Evolutionary conservation across 148 eudicot genomes (phyloP), one percentile per base, ranked within the genome.

Genomic region (Camellia lanceoleosa): DNA sequence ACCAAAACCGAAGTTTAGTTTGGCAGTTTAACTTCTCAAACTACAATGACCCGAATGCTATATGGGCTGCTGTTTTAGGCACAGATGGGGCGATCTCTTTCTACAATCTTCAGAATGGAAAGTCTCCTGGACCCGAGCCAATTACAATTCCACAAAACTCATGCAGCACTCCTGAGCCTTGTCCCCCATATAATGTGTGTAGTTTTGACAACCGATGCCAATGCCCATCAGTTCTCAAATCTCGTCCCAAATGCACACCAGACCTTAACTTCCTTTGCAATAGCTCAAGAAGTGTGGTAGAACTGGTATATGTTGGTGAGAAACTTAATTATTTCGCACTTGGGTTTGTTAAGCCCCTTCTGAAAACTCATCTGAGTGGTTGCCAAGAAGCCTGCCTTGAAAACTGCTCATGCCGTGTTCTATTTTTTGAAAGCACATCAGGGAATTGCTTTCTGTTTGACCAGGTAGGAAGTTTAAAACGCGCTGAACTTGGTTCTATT

Each of bases 191-290:
- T 19, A 55, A 42, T 4, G 80, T 78, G 38, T 78, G 80, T 54
- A 78, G 80, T 68, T 68, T 67, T 7, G 80, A 78, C 46, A 68
- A 56, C 10, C 74, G 65, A 2, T 78, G 80, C 80, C 80, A 78
- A 42, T 78, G 80, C 74, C 73, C 80, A 4, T 56, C 65, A 3
- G 65, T 11, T 78, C 80, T 78, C 18, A 41, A 20, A 42, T 67
- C 64, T 56, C 1, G 16, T n/a, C 65, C 73, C 41, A 54, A 55
- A 23, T 78, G 80, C 61, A 30, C 47, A 42, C 73, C 80, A 23
- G 16, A 15, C 16, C 73, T 15, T 51, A 8, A 38, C 12, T 68
- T 14, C 5, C 0, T 49, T 3, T 68, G 71, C 16, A 42, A 68
- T 13, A 42, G 49, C 18, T 68, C 71, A 68, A 68, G 8, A 59